These are phyloP conservation scores for Artemisia tridentata DNA, from an alignment of 129 eudicot genomes.

Conservation along the genomic window DNA sequence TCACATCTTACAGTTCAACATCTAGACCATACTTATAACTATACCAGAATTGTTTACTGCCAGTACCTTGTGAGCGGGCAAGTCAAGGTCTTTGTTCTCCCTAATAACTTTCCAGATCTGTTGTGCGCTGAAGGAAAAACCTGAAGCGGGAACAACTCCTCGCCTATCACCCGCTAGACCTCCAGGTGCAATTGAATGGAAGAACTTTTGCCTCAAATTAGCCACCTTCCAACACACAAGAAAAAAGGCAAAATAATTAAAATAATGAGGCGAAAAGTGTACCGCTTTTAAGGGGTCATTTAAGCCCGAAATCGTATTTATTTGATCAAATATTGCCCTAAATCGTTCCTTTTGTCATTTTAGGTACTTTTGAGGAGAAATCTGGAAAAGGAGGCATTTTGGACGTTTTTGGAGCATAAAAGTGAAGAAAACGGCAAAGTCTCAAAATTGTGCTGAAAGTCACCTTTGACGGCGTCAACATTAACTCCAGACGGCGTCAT, in stretches of 20 bases:
- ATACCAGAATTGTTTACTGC: slow-evolving; percentile 2
- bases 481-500: too few species aligned
- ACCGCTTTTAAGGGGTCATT: too few species aligned
- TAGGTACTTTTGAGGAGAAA: too few species aligned
- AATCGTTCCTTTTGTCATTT: too few species aligned
- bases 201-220: slow-evolving; percentile 72
- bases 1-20: slow-evolving; percentile 86
- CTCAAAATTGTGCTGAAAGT: too few species aligned
- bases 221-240: slow-evolving; percentile 59
- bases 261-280: too few species aligned
- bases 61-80: slow-evolving; percentile 93
- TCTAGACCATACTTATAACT: slow-evolving; percentile 11
- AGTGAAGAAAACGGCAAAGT: too few species aligned
- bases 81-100: slow-evolving; percentile 96
- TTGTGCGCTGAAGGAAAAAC: slow-evolving; percentile 92
- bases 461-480: too few species aligned
- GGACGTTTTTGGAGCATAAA: too few species aligned
- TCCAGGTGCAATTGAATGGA: slow-evolving; percentile 93
- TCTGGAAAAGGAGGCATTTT: too few species aligned
- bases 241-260: not conserved
- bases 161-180: slow-evolving; percentile 99
- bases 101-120: slow-evolving; percentile 94
- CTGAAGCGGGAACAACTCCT: slow-evolving; percentile 98
- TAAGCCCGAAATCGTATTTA: too few species aligned
- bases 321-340: too few species aligned